phyloP scores from a whole-genome alignment of 768 basidiomycete species.

The Mycena kentingensis region DNA sequence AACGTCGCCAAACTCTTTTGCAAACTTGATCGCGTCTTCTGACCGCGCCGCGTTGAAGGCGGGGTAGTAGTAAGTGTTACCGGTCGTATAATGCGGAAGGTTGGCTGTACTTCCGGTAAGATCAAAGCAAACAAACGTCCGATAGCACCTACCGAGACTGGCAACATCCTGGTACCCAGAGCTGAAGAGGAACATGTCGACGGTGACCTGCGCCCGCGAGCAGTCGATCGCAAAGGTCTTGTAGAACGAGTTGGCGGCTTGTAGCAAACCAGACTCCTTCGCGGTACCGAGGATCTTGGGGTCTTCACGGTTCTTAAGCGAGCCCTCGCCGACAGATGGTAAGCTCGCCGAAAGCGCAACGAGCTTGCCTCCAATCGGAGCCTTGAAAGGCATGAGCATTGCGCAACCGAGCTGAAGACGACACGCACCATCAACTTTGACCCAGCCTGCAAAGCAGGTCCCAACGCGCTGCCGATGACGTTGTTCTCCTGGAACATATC shows the following conservation, averaged over 20 bases:
- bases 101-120: slow-evolving; percentile 55
- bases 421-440: slow-evolving; percentile 85
- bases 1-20: slow-evolving; percentile 94
- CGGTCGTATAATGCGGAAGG: slow-evolving; percentile 95
- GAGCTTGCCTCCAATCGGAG: slow-evolving; percentile 94
- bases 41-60: slow-evolving; percentile 93
- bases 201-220: slow-evolving; percentile 93
- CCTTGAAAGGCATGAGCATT: slow-evolving; percentile 41
- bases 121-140: neutral
- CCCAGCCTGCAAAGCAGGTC: slow-evolving; percentile 92
- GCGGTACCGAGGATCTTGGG: slow-evolving; percentile 93
- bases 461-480: slow-evolving; percentile 89
- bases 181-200: slow-evolving; percentile 99
- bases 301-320: slow-evolving; percentile 95
- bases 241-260: slow-evolving; percentile 94
- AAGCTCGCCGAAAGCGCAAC: slow-evolving; percentile 82
- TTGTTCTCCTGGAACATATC: slow-evolving; percentile 99
- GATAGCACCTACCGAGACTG: slow-evolving; percentile 64
- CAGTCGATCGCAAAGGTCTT: slow-evolving; percentile 99
- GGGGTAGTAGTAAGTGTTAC: slow-evolving; percentile 97
- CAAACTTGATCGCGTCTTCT: slow-evolving; percentile 98
- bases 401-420: neutral
- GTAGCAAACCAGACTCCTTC: slow-evolving; percentile 75
- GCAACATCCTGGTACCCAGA: slow-evolving; percentile 94
- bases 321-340: slow-evolving; percentile 86